These are phyloP conservation scores for Sphenostylis stenocarpa DNA, from an alignment of 306 rosid genomes.

Conservation along the genomic window DNA sequence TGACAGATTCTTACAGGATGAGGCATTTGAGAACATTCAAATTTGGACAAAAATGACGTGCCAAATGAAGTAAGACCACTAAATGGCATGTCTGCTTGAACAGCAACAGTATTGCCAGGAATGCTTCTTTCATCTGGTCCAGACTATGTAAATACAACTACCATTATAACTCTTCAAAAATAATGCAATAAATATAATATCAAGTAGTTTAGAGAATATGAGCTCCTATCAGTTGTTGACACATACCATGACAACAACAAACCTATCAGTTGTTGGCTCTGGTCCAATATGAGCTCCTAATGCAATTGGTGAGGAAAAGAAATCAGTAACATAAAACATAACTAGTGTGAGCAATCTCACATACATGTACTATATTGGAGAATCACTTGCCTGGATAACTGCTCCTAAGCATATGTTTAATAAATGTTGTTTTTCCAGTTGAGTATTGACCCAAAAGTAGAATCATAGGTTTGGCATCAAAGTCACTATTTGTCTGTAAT, in stretches of 20 bases:
- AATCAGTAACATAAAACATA: not conserved
- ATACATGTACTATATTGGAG: not conserved
- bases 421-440: conserved; percentile 96
- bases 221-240: no score
- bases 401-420: conserved; percentile 77
- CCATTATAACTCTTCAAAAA: not conserved
- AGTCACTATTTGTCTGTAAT: conserved; percentile 89
- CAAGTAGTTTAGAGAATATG: no score
- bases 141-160: conserved; percentile 47
- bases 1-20: conserved; percentile 67
- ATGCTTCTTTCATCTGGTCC: conserved; percentile 96
- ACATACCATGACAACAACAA: conserved; percentile 96
- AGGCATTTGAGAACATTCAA: conserved; percentile 97
- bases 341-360: not conserved
- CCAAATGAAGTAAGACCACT: conserved; percentile 86
- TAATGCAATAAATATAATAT: not conserved
- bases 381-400: conserved; percentile 83
- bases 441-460: conserved; percentile 98
- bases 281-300: conserved; percentile 99
- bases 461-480: conserved; percentile 97
- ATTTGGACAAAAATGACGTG: conserved; percentile 87
- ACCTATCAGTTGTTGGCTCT: conserved; percentile 97
- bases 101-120: conserved; percentile 96
- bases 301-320: conserved; percentile 6
- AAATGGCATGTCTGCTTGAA: conserved; percentile 97